Base-by-base conservation (phyloP, 306 rosid species). In the Glycyrrhiza uralensis region DNA sequence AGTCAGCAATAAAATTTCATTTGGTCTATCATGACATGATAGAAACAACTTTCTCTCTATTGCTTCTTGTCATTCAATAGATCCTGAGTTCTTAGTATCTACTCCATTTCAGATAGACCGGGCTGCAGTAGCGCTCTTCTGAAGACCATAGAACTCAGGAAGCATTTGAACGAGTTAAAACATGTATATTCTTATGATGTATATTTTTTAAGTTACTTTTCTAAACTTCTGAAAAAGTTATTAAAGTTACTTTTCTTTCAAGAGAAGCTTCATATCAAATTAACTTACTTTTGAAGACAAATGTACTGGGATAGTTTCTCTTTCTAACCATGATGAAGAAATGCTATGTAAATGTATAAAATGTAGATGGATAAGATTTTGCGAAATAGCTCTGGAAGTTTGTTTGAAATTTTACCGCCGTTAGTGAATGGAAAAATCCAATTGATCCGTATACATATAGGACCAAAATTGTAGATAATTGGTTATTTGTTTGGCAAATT, bases 1-100 rank as follows among this genome's bases (percentile, higher is more conserved):
- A 32, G 4, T 44, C 3, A 24, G 38, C 18, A 60, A 72, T 77
- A 74, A 49, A 36, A 72, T 11, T 30, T 24, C 65, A 72, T 52
- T 66, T 63, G 45, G 39, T 50, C 38, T 14, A 20, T 42, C 20
- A 17, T 18, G 10, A 39, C 58, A 19, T 28, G 54, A 30, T 9
- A 26, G 56, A 50, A 62, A 17, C 54, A 26, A 36, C 11, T 1
- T 15, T 52, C 24, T 74, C 9, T 60, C 22, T 42, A 1, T n/a
- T n/a, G n/a, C n/a, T n/a, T n/a, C n/a, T n/a, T n/a, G n/a, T n/a
- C n/a, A n/a, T n/a, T n/a, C n/a, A n/a, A n/a, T n/a, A n/a, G n/a
- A n/a, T n/a, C n/a, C n/a, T n/a, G n/a, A n/a, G n/a, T n/a, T n/a
- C 18, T n/a, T 44, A 15, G 11, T 22, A 46, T 15, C 52, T 46